Evolutionary conservation across 1,139 yeast species (phyloP).

Genomic region (Zygosaccharomyces sapae): DNA sequence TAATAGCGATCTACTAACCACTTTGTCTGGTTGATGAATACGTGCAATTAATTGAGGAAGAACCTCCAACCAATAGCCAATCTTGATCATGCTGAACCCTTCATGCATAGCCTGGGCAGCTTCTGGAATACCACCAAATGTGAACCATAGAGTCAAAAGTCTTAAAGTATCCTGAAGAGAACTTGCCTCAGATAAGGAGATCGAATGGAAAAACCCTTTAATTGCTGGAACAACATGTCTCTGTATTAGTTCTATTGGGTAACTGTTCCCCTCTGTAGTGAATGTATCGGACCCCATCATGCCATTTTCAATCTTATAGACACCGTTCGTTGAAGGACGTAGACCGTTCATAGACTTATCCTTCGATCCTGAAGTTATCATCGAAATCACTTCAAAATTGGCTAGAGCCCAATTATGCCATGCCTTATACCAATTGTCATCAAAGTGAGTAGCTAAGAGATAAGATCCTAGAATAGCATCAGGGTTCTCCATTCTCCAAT

Average conservation of each 20-base stretch:
- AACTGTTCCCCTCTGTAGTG: constrained; percentile 25
- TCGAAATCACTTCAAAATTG: constrained; percentile 87
- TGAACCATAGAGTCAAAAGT: constrained; percentile 88
- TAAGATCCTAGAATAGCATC: constrained; percentile 89
- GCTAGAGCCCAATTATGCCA: constrained; percentile 99
- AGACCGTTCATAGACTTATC: constrained; percentile 29
- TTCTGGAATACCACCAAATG: constrained; percentile 88
- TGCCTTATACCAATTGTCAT: constrained; percentile 91
- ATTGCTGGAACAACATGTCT: constrained; percentile 93
- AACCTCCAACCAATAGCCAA: constrained; percentile 94
- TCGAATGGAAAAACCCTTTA: constrained; percentile 91
- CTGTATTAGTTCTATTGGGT: constrained; percentile 60
- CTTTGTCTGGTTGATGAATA: constrained; percentile 89
- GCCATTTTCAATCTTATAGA: constrained; percentile 23
- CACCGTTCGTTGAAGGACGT: constrained; percentile 18
- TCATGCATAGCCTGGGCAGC: constrained; percentile 89
- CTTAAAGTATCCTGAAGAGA: constrained; percentile 91
- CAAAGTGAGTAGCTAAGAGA: constrained; percentile 90
- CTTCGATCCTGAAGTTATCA: constrained; percentile 45
- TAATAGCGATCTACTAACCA: constrained; percentile 74
- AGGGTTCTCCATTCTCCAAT: constrained; percentile 64
- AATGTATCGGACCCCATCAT: constrained; percentile 27
- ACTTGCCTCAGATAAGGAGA: constrained; percentile 78
- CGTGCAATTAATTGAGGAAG: constrained; percentile 94
- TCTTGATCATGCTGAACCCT: constrained; percentile 83